A percentile compares a stretch with the other conserved stretches of the same genome.
These are phyloP conservation scores for Citrus glauca DNA, from an alignment of 345 rosid species.

Conservation along the genomic window DNA sequence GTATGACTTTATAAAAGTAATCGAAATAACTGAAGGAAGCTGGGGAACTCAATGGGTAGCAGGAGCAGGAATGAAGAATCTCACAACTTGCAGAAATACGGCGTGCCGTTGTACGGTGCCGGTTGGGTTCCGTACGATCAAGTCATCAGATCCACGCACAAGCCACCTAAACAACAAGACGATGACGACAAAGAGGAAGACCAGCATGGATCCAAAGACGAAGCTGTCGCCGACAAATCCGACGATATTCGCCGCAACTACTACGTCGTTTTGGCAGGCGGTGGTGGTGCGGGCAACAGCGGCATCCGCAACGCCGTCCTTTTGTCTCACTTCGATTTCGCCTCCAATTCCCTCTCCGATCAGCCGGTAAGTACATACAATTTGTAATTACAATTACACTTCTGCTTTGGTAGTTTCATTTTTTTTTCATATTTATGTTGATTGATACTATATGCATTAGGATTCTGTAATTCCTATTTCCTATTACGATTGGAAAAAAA, in stretches of 20 bases:
- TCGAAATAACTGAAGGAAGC: too few relatives aligned
- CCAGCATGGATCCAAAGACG: constrained; percentile 22
- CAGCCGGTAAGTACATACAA: constrained; percentile 52
- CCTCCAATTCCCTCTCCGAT: constrained; percentile 55
- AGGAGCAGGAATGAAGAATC: not conserved
- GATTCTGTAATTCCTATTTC: too few relatives aligned
- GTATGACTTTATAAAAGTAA: too few relatives aligned
- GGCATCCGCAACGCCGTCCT: constrained; percentile 77
- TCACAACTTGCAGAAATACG: constrained; percentile 47
- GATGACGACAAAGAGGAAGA: constrained; percentile 7
- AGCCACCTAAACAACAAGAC: constrained; percentile 11
- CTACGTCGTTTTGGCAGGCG: constrained; percentile 65
- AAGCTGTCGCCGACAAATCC: not conserved
- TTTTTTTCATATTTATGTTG: too few relatives aligned
- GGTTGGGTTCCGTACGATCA: constrained; percentile 59
- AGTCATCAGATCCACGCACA: constrained; percentile 34
- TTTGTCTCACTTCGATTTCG: constrained; percentile 46
- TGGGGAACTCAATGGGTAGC: not conserved
- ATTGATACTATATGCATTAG: too few relatives aligned
- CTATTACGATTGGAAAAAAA: not conserved
- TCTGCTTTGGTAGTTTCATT: not conserved
- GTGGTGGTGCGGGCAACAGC: constrained; percentile 84
- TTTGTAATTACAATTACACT: not conserved
- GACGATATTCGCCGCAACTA: constrained; percentile 13
- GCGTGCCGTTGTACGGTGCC: constrained; percentile 74